Evolutionary conservation across 495 filamentous ascomycete species (phyloP), one percentile per base, ranked within the genome.

Genomic region (Penicillium roqueforti): DNA sequence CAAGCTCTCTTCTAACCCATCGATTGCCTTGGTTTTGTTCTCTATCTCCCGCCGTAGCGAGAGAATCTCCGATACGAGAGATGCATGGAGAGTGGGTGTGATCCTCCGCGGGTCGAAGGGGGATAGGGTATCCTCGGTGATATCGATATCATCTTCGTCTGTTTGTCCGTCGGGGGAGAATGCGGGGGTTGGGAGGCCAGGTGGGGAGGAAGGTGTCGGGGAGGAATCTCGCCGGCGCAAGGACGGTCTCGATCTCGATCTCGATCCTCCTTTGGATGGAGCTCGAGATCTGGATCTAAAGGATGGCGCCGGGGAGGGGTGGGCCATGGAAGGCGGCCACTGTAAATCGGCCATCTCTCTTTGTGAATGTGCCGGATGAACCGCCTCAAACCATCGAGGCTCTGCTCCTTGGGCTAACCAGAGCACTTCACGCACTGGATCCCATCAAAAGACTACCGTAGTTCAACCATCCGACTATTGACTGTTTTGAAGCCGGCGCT

Each of bases 81-180:
- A 96, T 13, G 93, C 93, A 72, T 97, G 95, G 18, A 97, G 78
- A 2, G 91, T 97, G 4, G 93, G 93, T 5, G 93, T 97, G 61
- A 99, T 96, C 18, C 92, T 80, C 47, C 91, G 83, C 6, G 93
- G 88, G 62, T 97, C 92, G 19, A 96, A 76, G 16, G 89, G 82
- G 18, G 88, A 88, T 41, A 92, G 81, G 53, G 76, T 83, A 50
- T 95, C 87, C 49, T 92, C 82, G 10, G 70, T 67, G 60, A 86
- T 78, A 54, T 82, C 82, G 60, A 86, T 78, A 54, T 82, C 82
- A 0, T 82, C 82, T 0, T 82, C 83, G 18, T 73, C 70, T 53
- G 81, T 52, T 36, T 52, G 50, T 34, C 72, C 68, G 47, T 71
- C 76, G 26, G 68, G 73, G 31, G 74, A 67, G 62, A 72, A 68